Percentiles rank a stretch among this genome's conserved stretches.
These are phyloP conservation scores for Exophiala bonariae DNA, from an alignment of 2,329 filamentous ascomycete species.

Conservation along the genomic window DNA sequence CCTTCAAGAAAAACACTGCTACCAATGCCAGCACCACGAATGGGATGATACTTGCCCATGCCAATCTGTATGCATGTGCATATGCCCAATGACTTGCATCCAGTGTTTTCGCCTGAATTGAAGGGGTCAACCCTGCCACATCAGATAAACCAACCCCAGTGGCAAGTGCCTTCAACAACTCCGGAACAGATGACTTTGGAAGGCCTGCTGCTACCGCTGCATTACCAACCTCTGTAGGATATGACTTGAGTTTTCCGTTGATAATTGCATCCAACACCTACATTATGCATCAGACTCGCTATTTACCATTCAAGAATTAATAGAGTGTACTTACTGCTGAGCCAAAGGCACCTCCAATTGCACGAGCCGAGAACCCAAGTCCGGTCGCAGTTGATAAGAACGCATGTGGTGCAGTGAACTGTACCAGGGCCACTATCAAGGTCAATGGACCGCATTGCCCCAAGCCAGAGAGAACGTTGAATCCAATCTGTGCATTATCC, in stretches of 20 bases:
- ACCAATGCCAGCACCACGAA: slow-evolving; percentile 53
- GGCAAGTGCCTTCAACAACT: slow-evolving; percentile 41
- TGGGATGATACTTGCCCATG: slow-evolving; percentile 53
- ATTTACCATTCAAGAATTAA: too few species aligned
- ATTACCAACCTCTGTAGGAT: slow-evolving; percentile 39
- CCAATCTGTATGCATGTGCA: slow-evolving; percentile 50
- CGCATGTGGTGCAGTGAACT: slow-evolving; percentile 55
- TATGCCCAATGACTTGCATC: slow-evolving; percentile 47
- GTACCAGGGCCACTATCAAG: slow-evolving; percentile 51
- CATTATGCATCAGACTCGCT: too few species aligned
- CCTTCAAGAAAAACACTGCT: slow-evolving; percentile 46
- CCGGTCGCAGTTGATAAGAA: slow-evolving; percentile 56
- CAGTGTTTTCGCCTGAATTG: slow-evolving; percentile 40
- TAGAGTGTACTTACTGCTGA: slow-evolving; percentile 44
- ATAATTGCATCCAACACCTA: slow-evolving; percentile 51
- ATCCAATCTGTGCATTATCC: slow-evolving; percentile 48
- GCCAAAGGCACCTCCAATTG: slow-evolving; percentile 55
- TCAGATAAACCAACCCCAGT: slow-evolving; percentile 33
- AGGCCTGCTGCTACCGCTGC: slow-evolving; percentile 48
- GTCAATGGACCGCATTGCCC: slow-evolving; percentile 53
- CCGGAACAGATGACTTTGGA: slow-evolving; percentile 37
- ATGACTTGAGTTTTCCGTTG: slow-evolving; percentile 48
- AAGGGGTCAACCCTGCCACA: slow-evolving; percentile 39
- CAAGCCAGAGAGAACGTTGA: slow-evolving; percentile 50
- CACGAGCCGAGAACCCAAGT: slow-evolving; percentile 54